Percentiles rank a stretch among this genome's conserved stretches.
phyloP scores from a whole-genome alignment of 352 stramenopile genomes.

The Globisporangium uncinulatum region DNA sequence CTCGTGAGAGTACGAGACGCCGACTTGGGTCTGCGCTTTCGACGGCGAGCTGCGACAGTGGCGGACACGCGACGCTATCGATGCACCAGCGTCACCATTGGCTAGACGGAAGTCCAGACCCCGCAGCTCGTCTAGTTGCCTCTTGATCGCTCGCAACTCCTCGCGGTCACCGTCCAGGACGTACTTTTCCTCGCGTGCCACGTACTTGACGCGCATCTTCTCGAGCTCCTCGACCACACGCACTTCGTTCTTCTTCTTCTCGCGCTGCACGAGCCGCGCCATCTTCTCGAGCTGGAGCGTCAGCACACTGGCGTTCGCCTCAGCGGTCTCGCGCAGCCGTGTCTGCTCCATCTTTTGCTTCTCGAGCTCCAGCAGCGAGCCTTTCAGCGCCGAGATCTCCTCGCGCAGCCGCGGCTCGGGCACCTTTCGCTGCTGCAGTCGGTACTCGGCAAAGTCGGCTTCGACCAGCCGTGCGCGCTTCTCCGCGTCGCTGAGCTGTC shows the following conservation, averaged over 20 bases:
- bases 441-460: conserved; percentile 62
- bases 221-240: conserved; percentile 64
- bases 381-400: conserved; percentile 59
- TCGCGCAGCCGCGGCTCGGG: conserved; percentile 62
- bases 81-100: not conserved
- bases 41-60: not conserved
- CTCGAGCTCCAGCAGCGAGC: conserved; percentile 51
- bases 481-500: conserved; percentile 41
- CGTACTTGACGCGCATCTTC: conserved; percentile 75
- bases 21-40: not conserved
- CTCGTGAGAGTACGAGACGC: not conserved
- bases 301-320: conserved; percentile 32
- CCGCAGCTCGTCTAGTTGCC: conserved; percentile 70
- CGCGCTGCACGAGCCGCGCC: conserved; percentile 35
- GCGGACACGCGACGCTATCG: not conserved
- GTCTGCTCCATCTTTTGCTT: conserved; percentile 45
- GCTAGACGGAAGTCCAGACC: conserved; percentile 26
- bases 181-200: conserved; percentile 73
- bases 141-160: conserved; percentile 76
- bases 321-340: conserved; percentile 28
- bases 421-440: conserved; percentile 66
- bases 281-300: conserved; percentile 58
- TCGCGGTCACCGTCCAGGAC: conserved; percentile 75
- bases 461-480: conserved; percentile 48
- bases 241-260: conserved; percentile 69